Conservation (phyloP, 2,329 filamentous ascomycete genomes). For the Penicillium sp. region DNA sequence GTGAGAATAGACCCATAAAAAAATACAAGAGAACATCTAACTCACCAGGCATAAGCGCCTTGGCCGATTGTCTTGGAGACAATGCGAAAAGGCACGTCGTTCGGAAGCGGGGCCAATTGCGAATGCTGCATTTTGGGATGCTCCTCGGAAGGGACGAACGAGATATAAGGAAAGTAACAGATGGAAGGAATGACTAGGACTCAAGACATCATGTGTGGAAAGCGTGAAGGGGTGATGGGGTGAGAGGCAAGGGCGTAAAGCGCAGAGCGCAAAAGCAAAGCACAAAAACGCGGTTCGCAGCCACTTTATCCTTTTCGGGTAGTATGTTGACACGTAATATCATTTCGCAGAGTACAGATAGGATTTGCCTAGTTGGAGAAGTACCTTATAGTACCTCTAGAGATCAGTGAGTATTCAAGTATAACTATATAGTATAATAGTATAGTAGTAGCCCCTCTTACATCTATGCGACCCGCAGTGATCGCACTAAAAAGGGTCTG, state of each 20-base stretch:
- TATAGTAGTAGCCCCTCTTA: not conserved
- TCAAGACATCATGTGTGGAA: not conserved
- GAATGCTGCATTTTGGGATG: conserved; percentile 60
- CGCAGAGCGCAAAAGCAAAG: conserved; percentile 2
- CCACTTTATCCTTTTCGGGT: conserved; percentile 34
- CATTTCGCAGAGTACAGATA: not conserved
- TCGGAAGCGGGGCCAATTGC: conserved; percentile 79
- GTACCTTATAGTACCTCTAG: not conserved
- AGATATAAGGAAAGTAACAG: conserved; percentile 1
- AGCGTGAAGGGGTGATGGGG: conserved; percentile 4
- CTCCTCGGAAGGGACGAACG: not conserved
- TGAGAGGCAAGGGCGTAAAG: conserved; percentile 16
- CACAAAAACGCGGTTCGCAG: conserved; percentile 24
- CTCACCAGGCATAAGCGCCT: conserved; percentile 92
- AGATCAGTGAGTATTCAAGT: too few species aligned
- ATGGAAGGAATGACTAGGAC: not conserved
- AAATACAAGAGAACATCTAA: conserved; percentile 1
- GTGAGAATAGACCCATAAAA: not conserved
- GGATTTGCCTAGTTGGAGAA: too few species aligned
- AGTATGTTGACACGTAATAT: conserved; percentile 9
- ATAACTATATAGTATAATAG: not conserved
- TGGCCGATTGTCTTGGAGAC: conserved; percentile 94
- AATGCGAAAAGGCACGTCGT: conserved; percentile 83
- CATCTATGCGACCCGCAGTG: not conserved
- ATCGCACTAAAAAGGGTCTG: not conserved